A percentile compares a stretch with the other conserved stretches of the same genome.
Evolutionary conservation across 2,329 filamentous ascomycete species (phyloP).

Genomic region (Ceratocystis lukuohia): DNA sequence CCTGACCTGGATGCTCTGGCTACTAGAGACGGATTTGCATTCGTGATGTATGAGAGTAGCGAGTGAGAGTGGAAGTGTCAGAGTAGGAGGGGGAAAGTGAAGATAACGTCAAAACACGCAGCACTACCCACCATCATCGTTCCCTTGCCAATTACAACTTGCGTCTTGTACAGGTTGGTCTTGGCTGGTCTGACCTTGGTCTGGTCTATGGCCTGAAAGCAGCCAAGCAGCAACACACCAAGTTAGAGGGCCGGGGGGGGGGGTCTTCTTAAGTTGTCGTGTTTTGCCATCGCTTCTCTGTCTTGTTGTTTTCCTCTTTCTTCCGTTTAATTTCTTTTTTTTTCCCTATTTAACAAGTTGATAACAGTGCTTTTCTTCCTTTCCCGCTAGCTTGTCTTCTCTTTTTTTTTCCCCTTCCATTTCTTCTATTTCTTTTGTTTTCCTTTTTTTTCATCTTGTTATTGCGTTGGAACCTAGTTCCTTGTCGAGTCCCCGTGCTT

Average conservation of each 20-base stretch:
- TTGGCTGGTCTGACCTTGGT: neutral
- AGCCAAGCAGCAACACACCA: neutral
- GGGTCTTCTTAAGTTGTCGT: neutral
- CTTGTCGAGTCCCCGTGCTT: slow-evolving; percentile 4
- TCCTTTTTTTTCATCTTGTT: neutral
- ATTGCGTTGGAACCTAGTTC: neutral
- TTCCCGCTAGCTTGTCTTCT: neutral
- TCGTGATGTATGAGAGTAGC: neutral
- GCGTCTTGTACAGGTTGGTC: no score
- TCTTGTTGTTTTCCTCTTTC: neutral
- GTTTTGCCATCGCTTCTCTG: neutral
- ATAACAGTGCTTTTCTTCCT: slow-evolving; percentile 1
- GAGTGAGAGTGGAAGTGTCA: neutral
- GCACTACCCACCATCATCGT: no score
- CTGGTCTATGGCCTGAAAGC: neutral
- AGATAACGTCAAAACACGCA: no score
- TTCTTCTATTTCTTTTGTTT: neutral
- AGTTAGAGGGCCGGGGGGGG: neutral
- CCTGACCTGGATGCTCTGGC: neutral
- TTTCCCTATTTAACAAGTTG: neutral
- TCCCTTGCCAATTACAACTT: no score
- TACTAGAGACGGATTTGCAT: neutral
- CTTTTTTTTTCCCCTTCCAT: neutral
- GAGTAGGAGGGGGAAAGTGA: neutral
- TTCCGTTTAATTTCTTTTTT: neutral